Evolutionary conservation across 83 land plant genomes (phyloP).

Genomic region (Isoetes engelmannii): DNA sequence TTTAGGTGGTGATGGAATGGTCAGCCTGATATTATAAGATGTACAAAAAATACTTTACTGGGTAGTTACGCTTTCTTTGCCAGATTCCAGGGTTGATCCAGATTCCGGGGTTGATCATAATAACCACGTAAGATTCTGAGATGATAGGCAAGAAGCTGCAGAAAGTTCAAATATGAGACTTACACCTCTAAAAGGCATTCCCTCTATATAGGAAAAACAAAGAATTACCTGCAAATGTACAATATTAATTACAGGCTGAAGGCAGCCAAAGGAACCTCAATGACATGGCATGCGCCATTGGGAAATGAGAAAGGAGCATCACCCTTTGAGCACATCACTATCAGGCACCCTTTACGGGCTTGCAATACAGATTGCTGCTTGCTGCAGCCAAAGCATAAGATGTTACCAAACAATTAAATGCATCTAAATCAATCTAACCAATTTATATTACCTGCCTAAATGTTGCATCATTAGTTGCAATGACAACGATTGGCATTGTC

Average conservation of each 20-base stretch:
- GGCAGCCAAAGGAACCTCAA: conserved; percentile 95
- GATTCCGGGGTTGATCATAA: too few species aligned
- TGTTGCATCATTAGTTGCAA: conserved; percentile 77
- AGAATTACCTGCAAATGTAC: conserved; percentile 78
- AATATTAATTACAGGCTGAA: conserved; percentile 87
- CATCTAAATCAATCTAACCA: too few species aligned
- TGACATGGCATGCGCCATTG: conserved; percentile 53
- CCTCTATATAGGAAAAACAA: neutral
- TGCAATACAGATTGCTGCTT: conserved; percentile 94
- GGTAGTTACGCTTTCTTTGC: conserved; percentile 96
- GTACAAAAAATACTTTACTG: too few species aligned
- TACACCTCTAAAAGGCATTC: neutral
- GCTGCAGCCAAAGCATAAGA: conserved; percentile 34
- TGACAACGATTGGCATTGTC: conserved; percentile 74
- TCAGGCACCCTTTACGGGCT: conserved; percentile 92
- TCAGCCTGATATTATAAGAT: too few species aligned
- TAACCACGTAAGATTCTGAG: conserved; percentile 64
- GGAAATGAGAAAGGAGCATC: conserved; percentile 61
- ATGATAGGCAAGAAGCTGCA: conserved; percentile 65
- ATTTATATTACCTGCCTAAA: conserved; percentile 53
- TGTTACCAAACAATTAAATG: neutral
- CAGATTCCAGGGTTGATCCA: conserved; percentile 94
- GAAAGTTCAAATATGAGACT: neutral
- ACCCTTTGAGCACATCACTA: conserved; percentile 88
- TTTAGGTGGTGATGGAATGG: too few species aligned